Percentiles rank a stretch among this genome's conserved stretches.
phyloP scores from a whole-genome alignment of 2,329 filamentous ascomycete species.

The Falciphora oryzae region DNA sequence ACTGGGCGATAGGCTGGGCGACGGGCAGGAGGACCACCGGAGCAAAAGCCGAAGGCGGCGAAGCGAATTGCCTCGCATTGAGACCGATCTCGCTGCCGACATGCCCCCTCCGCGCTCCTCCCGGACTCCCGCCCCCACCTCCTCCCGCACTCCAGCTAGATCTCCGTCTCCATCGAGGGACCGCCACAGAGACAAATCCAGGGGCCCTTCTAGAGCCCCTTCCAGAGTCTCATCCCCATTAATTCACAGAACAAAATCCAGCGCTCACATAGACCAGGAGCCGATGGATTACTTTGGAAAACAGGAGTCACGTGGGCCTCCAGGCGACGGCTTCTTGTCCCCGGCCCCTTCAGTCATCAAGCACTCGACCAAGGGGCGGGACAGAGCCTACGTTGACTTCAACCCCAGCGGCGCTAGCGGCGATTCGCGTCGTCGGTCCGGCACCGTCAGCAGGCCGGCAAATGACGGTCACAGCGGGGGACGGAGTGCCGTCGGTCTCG shows the following conservation, averaged over 20 bases:
- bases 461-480: constrained; percentile 4
- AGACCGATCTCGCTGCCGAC: constrained; percentile 30
- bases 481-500: constrained; percentile 1
- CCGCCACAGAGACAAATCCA: constrained; percentile 2
- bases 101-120: background rate
- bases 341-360: constrained; percentile 33
- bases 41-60: constrained; percentile 4
- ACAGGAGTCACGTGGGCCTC: constrained; percentile 21
- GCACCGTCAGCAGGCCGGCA: constrained; percentile 16
- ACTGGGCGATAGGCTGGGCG: background rate
- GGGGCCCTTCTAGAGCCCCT: constrained; percentile 10
- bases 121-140: background rate
- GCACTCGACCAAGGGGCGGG: constrained; percentile 34
- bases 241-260: constrained; percentile 28
- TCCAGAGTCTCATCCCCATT: constrained; percentile 13
- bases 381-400: constrained; percentile 35
- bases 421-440: background rate
- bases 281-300: constrained; percentile 26
- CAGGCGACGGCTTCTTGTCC: constrained; percentile 31
- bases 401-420: constrained; percentile 7
- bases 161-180: constrained; percentile 3
- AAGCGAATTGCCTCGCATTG: constrained; percentile 36
- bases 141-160: background rate
- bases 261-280: constrained; percentile 21
- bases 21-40: background rate